Conservation (phyloP, 2,329 filamentous ascomycete genomes). For the Colletotrichum costaricense region DNA sequence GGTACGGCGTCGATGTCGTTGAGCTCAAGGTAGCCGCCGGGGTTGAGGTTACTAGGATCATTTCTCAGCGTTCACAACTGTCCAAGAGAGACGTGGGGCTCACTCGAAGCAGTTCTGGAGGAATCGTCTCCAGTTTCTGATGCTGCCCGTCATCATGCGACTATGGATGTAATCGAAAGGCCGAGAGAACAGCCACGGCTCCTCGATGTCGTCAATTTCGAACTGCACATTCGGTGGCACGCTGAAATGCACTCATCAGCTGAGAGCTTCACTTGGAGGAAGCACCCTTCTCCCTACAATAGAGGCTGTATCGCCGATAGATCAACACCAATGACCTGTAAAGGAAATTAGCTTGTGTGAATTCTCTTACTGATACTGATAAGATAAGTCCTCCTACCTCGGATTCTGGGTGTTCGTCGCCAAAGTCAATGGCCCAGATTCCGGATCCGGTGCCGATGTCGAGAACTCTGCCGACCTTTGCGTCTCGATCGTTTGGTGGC, state of each 20-base stretch:
- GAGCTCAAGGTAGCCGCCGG: slow-evolving; percentile 56
- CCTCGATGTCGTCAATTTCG: slow-evolving; percentile 54
- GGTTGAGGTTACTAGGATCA: slow-evolving; percentile 42
- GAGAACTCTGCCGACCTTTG: slow-evolving; percentile 28
- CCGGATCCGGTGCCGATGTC: slow-evolving; percentile 47
- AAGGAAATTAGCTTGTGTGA: slow-evolving; percentile 54
- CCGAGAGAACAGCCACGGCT: slow-evolving; percentile 48
- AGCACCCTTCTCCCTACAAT: too few species aligned
- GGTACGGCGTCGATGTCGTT: slow-evolving; percentile 52
- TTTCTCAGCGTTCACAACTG: not conserved
- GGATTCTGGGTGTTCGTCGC: slow-evolving; percentile 38
- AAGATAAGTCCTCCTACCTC: fast-evolving
- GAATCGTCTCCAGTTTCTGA: slow-evolving; percentile 37
- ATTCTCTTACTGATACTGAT: not conserved
- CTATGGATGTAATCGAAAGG: slow-evolving; percentile 42
- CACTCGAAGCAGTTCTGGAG: slow-evolving; percentile 26
- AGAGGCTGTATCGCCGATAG: slow-evolving; percentile 63
- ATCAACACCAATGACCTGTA: slow-evolving; percentile 63
- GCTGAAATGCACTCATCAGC: slow-evolving; percentile 35
- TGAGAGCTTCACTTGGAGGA: not conserved
- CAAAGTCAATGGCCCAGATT: slow-evolving; percentile 62
- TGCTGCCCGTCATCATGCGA: slow-evolving; percentile 36
- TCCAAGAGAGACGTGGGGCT: not conserved
- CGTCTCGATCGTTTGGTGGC: not conserved
- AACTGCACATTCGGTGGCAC: slow-evolving; percentile 63